Percentiles rank a stretch among this genome's conserved stretches.
Conservation (phyloP, 1,139 yeast species). For the Arxiozyma bovina region DNA sequence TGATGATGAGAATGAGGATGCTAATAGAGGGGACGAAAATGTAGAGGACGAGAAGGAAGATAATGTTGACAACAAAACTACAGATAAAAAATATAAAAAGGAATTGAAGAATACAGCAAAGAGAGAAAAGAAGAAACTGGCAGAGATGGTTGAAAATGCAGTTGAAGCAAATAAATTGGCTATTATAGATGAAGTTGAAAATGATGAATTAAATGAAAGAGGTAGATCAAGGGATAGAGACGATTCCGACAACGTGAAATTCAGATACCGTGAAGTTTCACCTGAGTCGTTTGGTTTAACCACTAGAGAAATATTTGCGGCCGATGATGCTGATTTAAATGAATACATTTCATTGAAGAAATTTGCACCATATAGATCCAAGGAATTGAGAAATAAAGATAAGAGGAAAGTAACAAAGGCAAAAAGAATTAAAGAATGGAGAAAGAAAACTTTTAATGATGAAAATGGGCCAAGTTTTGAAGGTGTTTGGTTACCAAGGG, state of each 20-base stretch:
- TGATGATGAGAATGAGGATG: conserved; percentile 12
- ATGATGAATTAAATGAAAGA: conserved; percentile 50
- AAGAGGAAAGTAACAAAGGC: conserved; percentile 77
- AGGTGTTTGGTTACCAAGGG: conserved; percentile 5
- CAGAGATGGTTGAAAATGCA: conserved; percentile 62
- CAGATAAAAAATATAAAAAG: conserved; percentile 34
- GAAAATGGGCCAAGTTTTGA: conserved; percentile 45
- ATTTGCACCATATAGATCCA: conserved; percentile 84
- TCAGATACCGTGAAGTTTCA: conserved; percentile 87
- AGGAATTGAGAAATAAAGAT: conserved; percentile 66
- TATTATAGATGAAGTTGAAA: conserved; percentile 52
- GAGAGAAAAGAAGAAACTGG: conserved; percentile 52
- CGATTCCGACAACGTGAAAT: conserved; percentile 33
- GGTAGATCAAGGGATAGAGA: conserved; percentile 34
- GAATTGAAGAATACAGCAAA: conserved; percentile 54
- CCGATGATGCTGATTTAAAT: conserved; percentile 81
- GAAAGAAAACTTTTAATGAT: conserved; percentile 65
- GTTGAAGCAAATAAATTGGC: conserved; percentile 48
- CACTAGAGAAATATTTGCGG: conserved; percentile 78
- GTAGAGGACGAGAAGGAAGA: conserved; percentile 20
- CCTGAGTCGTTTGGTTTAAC: conserved; percentile 89
- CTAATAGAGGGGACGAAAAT: conserved; percentile 18
- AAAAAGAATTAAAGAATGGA: conserved; percentile 81
- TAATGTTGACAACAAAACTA: conserved; percentile 15
- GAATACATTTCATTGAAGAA: conserved; percentile 81